These are phyloP conservation scores for Rhodocollybia butyracea DNA, from an alignment of 768 basidiomycete genomes.

Conservation along the genomic window DNA sequence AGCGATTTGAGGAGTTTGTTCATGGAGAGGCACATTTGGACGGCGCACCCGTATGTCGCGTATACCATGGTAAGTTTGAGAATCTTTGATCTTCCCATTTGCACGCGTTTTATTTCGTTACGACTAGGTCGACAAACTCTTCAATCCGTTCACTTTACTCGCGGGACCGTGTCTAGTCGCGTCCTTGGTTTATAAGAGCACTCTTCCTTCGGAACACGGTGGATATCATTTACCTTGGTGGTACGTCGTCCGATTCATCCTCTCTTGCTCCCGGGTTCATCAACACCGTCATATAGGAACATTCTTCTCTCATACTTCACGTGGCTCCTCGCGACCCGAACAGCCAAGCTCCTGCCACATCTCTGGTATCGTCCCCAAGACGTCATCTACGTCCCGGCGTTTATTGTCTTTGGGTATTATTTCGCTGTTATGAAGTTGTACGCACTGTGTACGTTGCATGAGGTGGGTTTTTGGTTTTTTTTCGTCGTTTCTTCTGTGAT, in stretches of 20 bases:
- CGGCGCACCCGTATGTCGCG: conserved; percentile 84
- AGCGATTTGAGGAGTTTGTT: conserved; percentile 84
- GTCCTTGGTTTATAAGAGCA: conserved; percentile 77
- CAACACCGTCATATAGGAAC: conserved; percentile 45
- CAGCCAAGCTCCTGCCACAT: conserved; percentile 81
- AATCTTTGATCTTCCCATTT: conserved; percentile 29
- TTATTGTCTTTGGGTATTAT: conserved; percentile 89
- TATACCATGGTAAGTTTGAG: conserved; percentile 86
- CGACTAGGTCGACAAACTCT: conserved; percentile 72
- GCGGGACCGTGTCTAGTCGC: conserved; percentile 80
- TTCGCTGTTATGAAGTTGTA: conserved; percentile 95
- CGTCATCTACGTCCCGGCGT: conserved; percentile 78
- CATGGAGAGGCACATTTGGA: no score
- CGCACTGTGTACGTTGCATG: conserved; percentile 85
- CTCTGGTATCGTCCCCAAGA: conserved; percentile 75
- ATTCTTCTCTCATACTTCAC: conserved; percentile 63
- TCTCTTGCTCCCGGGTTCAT: conserved; percentile 3
- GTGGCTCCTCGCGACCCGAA: conserved; percentile 70
- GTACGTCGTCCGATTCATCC: conserved; percentile 34
- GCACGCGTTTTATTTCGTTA: conserved; percentile 6
- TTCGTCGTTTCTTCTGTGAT: not conserved
- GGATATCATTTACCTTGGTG: conserved; percentile 84
- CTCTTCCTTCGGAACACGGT: conserved; percentile 58
- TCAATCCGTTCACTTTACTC: conserved; percentile 85
- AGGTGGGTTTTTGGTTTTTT: conserved; percentile 45